Evolutionary conservation across 2,329 filamentous ascomycete genomes (phyloP).

Genomic region (Samsoniella hepiali): DNA sequence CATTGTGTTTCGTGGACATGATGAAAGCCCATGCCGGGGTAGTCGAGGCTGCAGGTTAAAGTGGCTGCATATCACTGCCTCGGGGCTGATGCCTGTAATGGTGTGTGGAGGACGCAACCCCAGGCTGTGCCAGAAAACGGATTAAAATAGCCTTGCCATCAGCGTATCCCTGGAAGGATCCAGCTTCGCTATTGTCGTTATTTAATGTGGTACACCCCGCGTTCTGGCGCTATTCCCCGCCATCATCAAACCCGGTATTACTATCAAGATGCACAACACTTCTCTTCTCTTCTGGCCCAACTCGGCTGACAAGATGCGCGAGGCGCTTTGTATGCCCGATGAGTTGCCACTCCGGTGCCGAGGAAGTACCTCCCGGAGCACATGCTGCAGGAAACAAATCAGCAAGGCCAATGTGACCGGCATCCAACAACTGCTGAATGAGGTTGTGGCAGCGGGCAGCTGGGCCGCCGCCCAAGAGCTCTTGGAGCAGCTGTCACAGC

Average conservation of each 20-base stretch:
- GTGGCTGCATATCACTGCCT: neutral
- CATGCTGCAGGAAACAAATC: neutral
- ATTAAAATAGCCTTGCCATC: neutral
- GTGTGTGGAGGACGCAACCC: neutral
- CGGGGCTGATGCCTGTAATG: neutral
- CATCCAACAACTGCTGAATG: neutral
- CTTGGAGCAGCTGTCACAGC: constrained; percentile 20
- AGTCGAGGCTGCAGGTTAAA: neutral
- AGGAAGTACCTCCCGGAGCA: neutral
- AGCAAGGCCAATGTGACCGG: neutral
- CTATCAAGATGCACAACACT: constrained; percentile 1
- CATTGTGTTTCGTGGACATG: neutral
- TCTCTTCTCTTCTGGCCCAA: neutral
- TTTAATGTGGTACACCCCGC: neutral
- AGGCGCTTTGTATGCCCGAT: neutral
- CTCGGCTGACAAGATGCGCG: neutral
- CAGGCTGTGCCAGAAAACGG: neutral
- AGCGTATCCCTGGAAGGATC: neutral
- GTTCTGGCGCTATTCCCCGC: neutral
- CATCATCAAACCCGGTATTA: neutral
- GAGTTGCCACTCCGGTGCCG: neutral
- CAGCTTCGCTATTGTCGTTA: neutral
- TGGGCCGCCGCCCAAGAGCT: constrained; percentile 20
- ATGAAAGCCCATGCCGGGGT: neutral
- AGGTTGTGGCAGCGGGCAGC: constrained; percentile 18